Base-by-base conservation (phyloP, 2,329 filamentous ascomycete species). In the Exophiala sideris region DNA sequence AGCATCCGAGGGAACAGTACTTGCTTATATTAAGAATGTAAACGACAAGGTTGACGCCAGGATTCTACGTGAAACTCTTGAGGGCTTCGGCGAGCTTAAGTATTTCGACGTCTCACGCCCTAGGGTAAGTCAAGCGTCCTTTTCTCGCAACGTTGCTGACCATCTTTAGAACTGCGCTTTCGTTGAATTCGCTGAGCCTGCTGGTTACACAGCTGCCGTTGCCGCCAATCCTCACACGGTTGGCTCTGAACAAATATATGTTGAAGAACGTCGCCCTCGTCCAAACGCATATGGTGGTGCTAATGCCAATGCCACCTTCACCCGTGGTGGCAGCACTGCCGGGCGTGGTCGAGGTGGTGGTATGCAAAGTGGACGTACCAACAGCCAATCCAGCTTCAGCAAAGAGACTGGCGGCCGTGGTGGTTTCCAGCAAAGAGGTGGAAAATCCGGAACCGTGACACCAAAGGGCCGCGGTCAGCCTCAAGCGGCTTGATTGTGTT, bases 21-120 rank as follows among this genome's bases (percentile, higher is more conserved):
- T 91, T 63, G 94, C 88, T 16, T 97, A 96, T 72, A 90, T 99
- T 72, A 96, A 96, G 79, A 95, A 92, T 65, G 92, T 97, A 46
- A 92, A 86, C 46, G 91, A 95, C 33, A 91, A 91, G 74, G 86
- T 99, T 48, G 82, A 89, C 68, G 81, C 85, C 11, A 82, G 84
- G 38, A 83, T 89, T 44, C 78, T 99, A 56, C 86, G 81, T 71
- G 78, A 80, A 49, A 80, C 83, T 50, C 77, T 99, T 48, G 79
- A 84, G 63, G 83, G 85, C 64, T 91, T 86, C 59, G 83, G 83
- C 59, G 82, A 85, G 67, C 69, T 86, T 45, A 74, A 75, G 57
- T 84, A 85, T 68, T 83, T 84, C 64, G 83, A 86, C 66, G 79
- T 86, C 62, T 83, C 78, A 68, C 80, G 83, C 60, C 73, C 73